Evolutionary conservation across 164 flowering plant species (phyloP), one percentile per base, ranked within the genome.

Genomic region (Taxillus chinensis): DNA sequence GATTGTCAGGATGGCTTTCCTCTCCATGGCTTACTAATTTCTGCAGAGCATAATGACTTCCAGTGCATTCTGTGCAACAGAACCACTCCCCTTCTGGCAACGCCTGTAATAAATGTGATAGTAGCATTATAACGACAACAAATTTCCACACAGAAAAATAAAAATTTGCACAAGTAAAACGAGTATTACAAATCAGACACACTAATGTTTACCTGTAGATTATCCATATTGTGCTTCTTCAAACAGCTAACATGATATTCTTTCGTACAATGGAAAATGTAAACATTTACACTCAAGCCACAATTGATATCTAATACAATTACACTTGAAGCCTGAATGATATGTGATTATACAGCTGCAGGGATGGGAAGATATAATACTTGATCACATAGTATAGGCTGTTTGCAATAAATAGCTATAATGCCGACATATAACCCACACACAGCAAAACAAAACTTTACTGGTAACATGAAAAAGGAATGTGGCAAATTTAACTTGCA

Each of bases 201-300:
- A 10, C 61, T 63, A 11, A 4, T 27, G 38, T 17, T 15, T 5
- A 92, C 99, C 93, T 82, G 76, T 37, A 91, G 70, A 62, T 89
- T 82, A 9, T 68, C 84, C 76, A 87, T 79, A 3, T 74, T 66
- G 62, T 80, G 79, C 11, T 87, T 86, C 80, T 67, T 83, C 72
- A 91, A 68, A 75, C 98, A 95, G 16, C 96, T 90, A 39, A 95
- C 89, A 73, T 95, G 98, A 64, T 65, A 89, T 59, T 91, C 96
- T 66, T 75, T 83, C 77, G 87, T 96, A 75, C 99, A 95, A 97
- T 95, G 77, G n/a, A 27, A 27, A 27, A 37, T 16, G 58, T 27
- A 55, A 59, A 40, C 62, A 67, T 7, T 41, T 52, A 5, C 55
- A 64, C 27, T 27, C 27, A 27, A 27, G 27, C 27, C 1, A 27